Evolutionary conservation across 495 filamentous ascomycete genomes (phyloP), one percentile per base, ranked within the genome.

Genomic region (Penicillium waksmanii): DNA sequence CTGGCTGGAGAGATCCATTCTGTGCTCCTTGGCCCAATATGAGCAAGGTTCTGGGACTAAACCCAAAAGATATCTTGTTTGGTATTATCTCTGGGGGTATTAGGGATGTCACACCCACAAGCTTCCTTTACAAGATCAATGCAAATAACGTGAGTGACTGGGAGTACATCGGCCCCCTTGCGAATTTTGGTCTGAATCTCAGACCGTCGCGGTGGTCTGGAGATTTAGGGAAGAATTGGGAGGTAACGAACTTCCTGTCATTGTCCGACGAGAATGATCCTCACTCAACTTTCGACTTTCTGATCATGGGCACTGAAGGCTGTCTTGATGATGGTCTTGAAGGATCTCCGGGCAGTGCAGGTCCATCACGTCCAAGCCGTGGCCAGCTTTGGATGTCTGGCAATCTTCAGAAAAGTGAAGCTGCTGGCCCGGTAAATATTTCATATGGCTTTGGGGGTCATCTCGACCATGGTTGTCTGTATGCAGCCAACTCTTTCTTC

Each of bases 361-460:
- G 53, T 11, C 57, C 53, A 25, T 44, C 49, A 12, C 55, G 53
- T 23, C 50, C 62, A 53, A 34, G 49, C 25, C 62, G 62, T 35
- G 54, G 49, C 18, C 58, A 56, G 34, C 50, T 65, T 42, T 65
- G 58, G 58, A 65, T 65, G 62, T 65, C 55, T 54, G 62, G 62
- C 17, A 46, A 23, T 27, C 49, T 55, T 23, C 50, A 18, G 34
- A 54, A 46, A 17, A 19, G 17, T 19, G 51, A 56, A 23, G 43
- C 13, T 51, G 36, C 53, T 23, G 54, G 43, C 13, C 17, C n/a
- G 36, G 31, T 15, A 23, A 38, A 21, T 18, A 56, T 56, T 2
- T 56, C 44, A 27, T 56, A 56, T 27, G 44, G 38, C 19, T 57
- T 48, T 47, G 62, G 62, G 25, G 62, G 62, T 2, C 51, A 65